These are phyloP conservation scores for Cercospora berteroae DNA, from an alignment of 2,329 filamentous ascomycete species.

Conservation along the genomic window DNA sequence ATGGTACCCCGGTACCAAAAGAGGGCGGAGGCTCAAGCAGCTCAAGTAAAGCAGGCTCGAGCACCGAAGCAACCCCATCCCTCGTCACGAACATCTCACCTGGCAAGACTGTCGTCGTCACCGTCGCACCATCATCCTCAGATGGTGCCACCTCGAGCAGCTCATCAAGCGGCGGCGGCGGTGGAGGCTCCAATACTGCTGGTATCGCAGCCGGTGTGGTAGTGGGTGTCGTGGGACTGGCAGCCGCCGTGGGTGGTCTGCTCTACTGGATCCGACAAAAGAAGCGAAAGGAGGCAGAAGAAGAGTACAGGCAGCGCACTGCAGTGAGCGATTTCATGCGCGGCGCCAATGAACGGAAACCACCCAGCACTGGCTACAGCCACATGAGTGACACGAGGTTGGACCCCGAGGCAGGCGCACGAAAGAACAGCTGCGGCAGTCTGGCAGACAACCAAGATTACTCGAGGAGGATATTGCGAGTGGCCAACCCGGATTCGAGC, in stretches of 20 bases:
- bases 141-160: conserved; percentile 48
- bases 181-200: conserved; percentile 61
- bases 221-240: conserved; percentile 71
- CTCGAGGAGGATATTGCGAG: conserved; percentile 92
- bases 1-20: conserved; percentile 36
- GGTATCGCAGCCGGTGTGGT: conserved; percentile 87
- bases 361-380: conserved; percentile 62
- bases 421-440: conserved; percentile 72
- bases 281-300: conserved; percentile 74
- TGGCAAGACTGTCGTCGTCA: conserved; percentile 40
- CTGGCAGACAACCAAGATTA: conserved; percentile 92
- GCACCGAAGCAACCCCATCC: conserved; percentile 24
- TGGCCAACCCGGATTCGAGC: conserved; percentile 47
- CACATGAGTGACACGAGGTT: conserved; percentile 83
- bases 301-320: conserved; percentile 79
- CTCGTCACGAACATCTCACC: conserved; percentile 36
- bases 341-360: conserved; percentile 53
- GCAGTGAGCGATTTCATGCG: conserved; percentile 70
- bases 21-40: conserved; percentile 39
- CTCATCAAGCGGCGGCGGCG: conserved; percentile 30
- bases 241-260: conserved; percentile 63
- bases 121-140: conserved; percentile 28
- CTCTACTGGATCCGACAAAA: conserved; percentile 75
- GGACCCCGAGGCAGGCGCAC: conserved; percentile 64
- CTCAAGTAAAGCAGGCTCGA: conserved; percentile 1